Evolutionary conservation across 2,329 filamentous ascomycete genomes (phyloP).

Genomic region (Alternaria sp.): DNA sequence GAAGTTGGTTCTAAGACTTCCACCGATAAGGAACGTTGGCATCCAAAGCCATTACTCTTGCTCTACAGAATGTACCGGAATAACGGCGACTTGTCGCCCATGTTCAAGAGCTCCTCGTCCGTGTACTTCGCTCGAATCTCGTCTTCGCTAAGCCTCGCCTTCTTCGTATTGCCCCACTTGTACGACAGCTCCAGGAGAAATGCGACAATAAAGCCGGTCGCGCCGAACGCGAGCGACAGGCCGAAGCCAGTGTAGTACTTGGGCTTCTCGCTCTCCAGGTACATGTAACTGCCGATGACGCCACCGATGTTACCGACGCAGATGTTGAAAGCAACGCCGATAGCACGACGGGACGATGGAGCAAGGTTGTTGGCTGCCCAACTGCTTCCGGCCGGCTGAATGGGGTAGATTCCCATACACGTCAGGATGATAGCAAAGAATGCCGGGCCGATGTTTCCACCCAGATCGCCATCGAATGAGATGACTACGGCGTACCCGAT

Average conservation of each 20-base stretch:
- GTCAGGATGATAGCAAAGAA: conserved; percentile 56
- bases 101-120: conserved; percentile 45
- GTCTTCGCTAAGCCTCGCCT: conserved; percentile 45
- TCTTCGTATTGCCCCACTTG: conserved; percentile 20
- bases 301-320: conserved; percentile 39
- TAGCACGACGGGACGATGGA: conserved; percentile 36
- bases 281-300: conserved; percentile 45
- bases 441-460: conserved; percentile 50
- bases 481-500: conserved; percentile 44
- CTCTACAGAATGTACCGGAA: conserved; percentile 44
- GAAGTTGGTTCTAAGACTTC: not conserved
- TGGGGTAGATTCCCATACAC: conserved; percentile 48
- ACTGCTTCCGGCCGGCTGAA: conserved; percentile 37
- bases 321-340: conserved; percentile 40
- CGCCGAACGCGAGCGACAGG: conserved; percentile 27
- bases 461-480: conserved; percentile 49
- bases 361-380: conserved; percentile 43
- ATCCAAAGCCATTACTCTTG: not conserved
- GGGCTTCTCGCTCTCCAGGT: conserved; percentile 43
- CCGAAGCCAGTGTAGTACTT: conserved; percentile 48
- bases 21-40: not conserved
- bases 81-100: conserved; percentile 50
- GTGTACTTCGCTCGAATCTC: conserved; percentile 45
- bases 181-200: conserved; percentile 27
- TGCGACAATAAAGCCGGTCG: conserved; percentile 23